Evolutionary conservation across 306 rosid genomes (phyloP).

Genomic region (Neltuma alba): DNA sequence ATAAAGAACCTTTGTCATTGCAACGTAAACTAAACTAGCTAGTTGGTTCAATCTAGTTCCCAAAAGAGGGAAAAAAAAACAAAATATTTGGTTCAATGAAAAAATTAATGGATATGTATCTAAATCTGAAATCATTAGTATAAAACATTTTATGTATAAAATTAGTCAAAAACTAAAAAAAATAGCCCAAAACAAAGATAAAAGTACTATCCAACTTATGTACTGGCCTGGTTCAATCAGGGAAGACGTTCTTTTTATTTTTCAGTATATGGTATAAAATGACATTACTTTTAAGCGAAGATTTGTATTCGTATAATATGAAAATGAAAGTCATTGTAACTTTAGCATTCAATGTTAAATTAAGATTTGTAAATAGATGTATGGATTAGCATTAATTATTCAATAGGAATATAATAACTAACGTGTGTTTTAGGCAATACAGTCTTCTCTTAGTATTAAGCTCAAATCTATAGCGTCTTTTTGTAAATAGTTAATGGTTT

Average conservation of each 20-base stretch:
- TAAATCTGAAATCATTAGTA: background rate
- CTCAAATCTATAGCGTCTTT: too few relatives aligned
- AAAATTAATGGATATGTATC: background rate
- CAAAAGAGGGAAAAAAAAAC: background rate
- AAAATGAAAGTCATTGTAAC: background rate
- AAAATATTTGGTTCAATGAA: background rate
- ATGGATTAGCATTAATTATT: too few relatives aligned
- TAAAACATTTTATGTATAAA: too few relatives aligned
- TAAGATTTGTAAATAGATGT: too few relatives aligned
- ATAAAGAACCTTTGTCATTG: background rate
- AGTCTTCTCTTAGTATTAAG: too few relatives aligned
- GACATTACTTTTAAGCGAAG: background rate
- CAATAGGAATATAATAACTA: too few relatives aligned
- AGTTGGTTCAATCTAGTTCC: background rate
- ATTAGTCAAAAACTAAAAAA: background rate
- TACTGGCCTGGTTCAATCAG: background rate
- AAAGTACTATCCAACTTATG: too few relatives aligned
- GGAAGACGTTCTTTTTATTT: background rate
- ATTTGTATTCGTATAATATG: too few relatives aligned
- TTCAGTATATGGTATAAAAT: too few relatives aligned
- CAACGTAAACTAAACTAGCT: background rate
- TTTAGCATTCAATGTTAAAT: too few relatives aligned
- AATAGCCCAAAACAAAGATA: background rate
- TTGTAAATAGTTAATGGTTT: too few relatives aligned
- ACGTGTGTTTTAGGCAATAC: too few relatives aligned